Evolutionary conservation across 345 rosid species (phyloP).

Genomic region (Populus deltoides): DNA sequence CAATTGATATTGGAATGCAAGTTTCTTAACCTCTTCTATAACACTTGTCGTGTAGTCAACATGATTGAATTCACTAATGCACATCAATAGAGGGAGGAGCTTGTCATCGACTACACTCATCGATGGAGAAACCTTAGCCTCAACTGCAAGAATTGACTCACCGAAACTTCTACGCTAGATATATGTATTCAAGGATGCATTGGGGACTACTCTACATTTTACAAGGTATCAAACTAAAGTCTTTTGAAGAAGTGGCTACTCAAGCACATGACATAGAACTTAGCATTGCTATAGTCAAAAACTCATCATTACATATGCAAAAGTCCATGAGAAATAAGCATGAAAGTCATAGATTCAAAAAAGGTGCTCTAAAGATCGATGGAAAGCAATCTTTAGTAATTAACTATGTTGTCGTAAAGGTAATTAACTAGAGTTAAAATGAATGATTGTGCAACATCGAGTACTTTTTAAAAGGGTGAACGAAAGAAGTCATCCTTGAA

Average conservation of each 20-base stretch:
- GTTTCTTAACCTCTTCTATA: not conserved
- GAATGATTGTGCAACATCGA: too few species aligned
- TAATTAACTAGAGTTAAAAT: too few species aligned
- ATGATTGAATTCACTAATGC: not conserved
- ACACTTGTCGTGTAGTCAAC: not conserved
- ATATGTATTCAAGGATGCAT: not conserved
- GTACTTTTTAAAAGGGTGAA: not conserved
- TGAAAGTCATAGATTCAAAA: not conserved
- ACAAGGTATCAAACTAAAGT: too few species aligned
- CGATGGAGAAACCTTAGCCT: not conserved
- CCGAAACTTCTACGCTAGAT: not conserved
- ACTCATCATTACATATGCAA: too few species aligned
- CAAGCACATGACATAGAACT: not conserved
- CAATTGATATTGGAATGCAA: too few species aligned
- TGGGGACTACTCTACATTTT: not conserved
- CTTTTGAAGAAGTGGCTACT: too few species aligned
- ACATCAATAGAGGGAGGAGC: not conserved
- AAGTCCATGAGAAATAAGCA: not conserved
- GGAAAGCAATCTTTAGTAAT: not conserved
- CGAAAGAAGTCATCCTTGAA: not conserved
- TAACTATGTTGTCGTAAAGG: too few species aligned
- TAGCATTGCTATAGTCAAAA: not conserved
- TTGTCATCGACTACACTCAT: not conserved
- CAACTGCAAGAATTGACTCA: rapidly evolving
- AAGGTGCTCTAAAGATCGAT: not conserved